These are phyloP conservation scores for Diaporthe sp. DNA, from an alignment of 2,329 filamentous ascomycete genomes.

Conservation along the genomic window DNA sequence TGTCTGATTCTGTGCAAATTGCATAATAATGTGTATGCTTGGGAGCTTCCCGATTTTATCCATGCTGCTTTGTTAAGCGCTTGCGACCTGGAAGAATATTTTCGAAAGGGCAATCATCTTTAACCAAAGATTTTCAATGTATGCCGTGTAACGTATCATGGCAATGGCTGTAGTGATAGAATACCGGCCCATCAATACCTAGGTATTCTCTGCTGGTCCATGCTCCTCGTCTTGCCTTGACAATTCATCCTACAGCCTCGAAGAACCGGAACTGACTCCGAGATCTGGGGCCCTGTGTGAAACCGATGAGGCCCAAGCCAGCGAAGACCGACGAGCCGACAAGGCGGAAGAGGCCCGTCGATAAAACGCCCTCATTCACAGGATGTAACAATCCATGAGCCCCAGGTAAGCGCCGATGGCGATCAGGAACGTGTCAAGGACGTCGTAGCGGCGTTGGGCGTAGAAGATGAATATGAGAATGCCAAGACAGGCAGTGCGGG, in stretches of 20 bases:
- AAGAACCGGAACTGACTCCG: background rate
- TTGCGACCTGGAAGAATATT: background rate
- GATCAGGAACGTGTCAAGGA: slow-evolving; percentile 12
- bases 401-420: background rate
- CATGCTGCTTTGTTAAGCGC: background rate
- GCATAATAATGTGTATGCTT: background rate
- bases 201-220: too few relatives aligned
- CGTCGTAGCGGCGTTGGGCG: background rate
- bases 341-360: background rate
- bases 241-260: background rate
- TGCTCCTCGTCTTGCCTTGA: background rate
- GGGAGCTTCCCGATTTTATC: background rate
- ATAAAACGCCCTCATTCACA: background rate
- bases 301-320: background rate
- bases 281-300: background rate
- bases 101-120: background rate
- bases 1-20: too few relatives aligned
- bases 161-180: too few relatives aligned
- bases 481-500: slow-evolving; percentile 3
- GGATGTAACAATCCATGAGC: background rate
- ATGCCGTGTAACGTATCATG: too few relatives aligned
- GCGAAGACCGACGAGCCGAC: slow-evolving; percentile 2
- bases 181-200: background rate
- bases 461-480: slow-evolving; percentile 12
- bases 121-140: too few relatives aligned